Evolutionary conservation across 176 grass and related monocot genomes (phyloP).

Genomic region (Coix lacrymajobi): DNA sequence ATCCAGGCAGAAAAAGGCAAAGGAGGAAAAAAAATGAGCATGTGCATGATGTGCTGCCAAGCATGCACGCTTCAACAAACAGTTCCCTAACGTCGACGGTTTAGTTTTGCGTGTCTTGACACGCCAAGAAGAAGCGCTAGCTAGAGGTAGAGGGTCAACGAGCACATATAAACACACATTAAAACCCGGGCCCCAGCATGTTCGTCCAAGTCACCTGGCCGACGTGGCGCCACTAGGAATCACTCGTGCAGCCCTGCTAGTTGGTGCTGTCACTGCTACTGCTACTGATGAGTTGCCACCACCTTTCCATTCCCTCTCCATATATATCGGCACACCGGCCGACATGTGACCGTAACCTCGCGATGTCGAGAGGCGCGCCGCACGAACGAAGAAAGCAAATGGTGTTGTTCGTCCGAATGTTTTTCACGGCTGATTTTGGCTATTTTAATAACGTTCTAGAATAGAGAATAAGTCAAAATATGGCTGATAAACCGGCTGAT

Average conservation of each 20-base stretch:
- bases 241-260: neutral
- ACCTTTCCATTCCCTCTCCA: neutral
- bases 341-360: neutral
- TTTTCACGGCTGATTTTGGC: no score
- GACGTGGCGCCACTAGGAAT: neutral
- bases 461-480: no score
- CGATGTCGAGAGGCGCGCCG: neutral
- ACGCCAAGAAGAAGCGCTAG: neutral
- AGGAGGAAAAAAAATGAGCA: neutral
- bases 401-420: no score
- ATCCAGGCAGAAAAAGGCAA: neutral
- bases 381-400: neutral
- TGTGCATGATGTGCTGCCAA: no score
- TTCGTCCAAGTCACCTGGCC: neutral
- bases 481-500: no score
- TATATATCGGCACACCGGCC: neutral
- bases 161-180: neutral
- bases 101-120: neutral
- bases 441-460: no score
- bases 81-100: neutral
- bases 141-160: neutral
- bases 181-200: neutral
- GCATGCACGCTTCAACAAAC: neutral
- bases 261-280: no score
- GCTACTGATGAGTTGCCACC: neutral